Evolutionary conservation across 768 basidiomycete species (phyloP), one percentile per base, ranked within the genome.

Genomic region (Leccinum disarticulatum): DNA sequence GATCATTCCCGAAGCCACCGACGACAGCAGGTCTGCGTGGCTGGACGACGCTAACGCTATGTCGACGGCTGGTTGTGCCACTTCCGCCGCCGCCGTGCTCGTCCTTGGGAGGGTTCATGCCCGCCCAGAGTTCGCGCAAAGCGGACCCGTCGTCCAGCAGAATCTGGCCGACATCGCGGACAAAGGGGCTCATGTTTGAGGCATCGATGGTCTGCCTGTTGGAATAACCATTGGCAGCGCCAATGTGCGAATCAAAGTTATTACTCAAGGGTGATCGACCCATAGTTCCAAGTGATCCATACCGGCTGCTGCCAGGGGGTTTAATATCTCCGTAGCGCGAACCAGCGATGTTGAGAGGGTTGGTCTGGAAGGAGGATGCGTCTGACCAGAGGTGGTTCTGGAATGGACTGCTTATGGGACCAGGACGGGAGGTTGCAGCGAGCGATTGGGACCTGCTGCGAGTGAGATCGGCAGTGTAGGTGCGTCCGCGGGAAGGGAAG

Each of bases 181-280:
- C 83, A 70, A 94, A 93, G 0, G 91, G 92, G 63, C 84, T 87
- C 83, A 91, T 89, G 70, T 93, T 93, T 31, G 90, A 88, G 46
- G 83, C 73, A 73, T 92, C 81, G 25, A 73, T 73, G 33, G 78
- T 68, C 59, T 79, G 75, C 62, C 74, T 73, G 65, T 62, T 76
- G 57, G 77, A 75, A 73, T 76, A 75, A 66, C 79, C 82, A 73
- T 82, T 83, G 67, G 77, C 74, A 60, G 71, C 69, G 65, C 77
- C 77, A 66, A 77, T 73, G 61, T 79, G 77, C 50, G 80, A 82
- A 67, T 82, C 82, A 62, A 77, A 72, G 61, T 75, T 73, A 63
- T 81, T 78, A 75, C 81, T 80, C 70, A 77, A 81, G 52, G 84
- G 80, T 28, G 84, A 86, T 70, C 80, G 78, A 59, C 79, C 84